Evolutionary conservation across 2,329 filamentous ascomycete species (phyloP), one percentile per base, ranked within the genome.

Genomic region (Fusarium tjaetaba): DNA sequence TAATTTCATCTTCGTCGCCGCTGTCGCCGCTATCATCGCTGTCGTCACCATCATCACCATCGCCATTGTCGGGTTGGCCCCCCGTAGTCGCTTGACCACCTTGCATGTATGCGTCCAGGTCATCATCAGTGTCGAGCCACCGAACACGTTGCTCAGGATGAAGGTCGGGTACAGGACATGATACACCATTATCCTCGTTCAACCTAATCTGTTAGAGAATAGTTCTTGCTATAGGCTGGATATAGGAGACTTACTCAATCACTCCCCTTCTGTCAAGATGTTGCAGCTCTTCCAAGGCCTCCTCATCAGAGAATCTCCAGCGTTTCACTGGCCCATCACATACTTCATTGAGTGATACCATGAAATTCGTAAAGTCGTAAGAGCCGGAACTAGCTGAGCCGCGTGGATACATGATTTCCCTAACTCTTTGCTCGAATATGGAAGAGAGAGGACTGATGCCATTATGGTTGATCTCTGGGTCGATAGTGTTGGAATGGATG

Each of bases 111-210:
- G 56, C 38, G 36, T 51, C 43, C 16, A 64, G 39, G 18, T 71
- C 64, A 9, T 64, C 28, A 28, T 59, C 45, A 24, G 46, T 52
- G 32, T 39, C 30, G 22, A 55, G 59, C 76, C 73, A 79, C 34
- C 46, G 55, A 22, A 79, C 45, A 14, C 66, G 66, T 15, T 79
- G 55, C 38, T 79, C 77, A 2, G 78, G 78, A 49, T 79, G 69
- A 39, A 61, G 62, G 6, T 59, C 42, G 15, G 24, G 64, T 60
- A 13, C 64, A 59, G 28, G 11, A 24, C 30, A 67, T 3, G 46
- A 32, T 30, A 70, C 28, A 24, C 18, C 13, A 8, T 14, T 24
- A 22, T 46, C 28, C 26, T 39, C 43, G 15, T 46, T 20, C 28
- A 60, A 28, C 28, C 24, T 42, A 46, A 26, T 39, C 36, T 22